Base-by-base conservation (phyloP, 1,139 yeast species). In the Yamadazyma atmosphaerica region DNA sequence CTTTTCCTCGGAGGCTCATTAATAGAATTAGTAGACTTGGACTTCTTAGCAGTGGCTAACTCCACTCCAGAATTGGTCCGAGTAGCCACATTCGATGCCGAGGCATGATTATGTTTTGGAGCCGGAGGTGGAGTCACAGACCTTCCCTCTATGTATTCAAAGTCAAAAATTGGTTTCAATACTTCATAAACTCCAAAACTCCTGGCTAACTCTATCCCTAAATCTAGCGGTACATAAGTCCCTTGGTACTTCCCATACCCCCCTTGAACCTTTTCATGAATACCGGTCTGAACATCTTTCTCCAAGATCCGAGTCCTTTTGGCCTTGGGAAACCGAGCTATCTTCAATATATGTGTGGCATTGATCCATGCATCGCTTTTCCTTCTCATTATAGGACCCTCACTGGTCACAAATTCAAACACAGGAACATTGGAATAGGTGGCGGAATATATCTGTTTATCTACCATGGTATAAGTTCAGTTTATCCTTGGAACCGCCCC, bases 241-340 rank as follows among this genome's bases (percentile, higher is more conserved):
- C 98, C 98, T 63, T 90, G 97, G 58, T 86, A 87, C 56, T 88
- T 85, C 11, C 97, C 97, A 56, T 89, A 87, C 0, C 96, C 97
- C 33, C 96, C 97, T 63, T 89, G 96, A 10, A 90, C 92, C 57
- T 89, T 90, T 57, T 90, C 97, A 60, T 88, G 96, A 29, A 71
- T 71, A 21, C 95, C 95, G 1, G 82, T 78, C 46, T 81, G 89
- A n/a, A 90, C 87, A 55, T 89, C 97, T 48, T 81, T 81, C 56
- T 90, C 97, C 51, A 89, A 71, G 42, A 89, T 79, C 52, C 89
- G 81, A 6, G 96, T 86, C 42, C 97, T 69, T 50, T 83, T 83
- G 1, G 95, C 85, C 60, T 89, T 86, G 44, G 94, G 94, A 41
- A 86, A 79, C 38, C 88, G 86, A 24, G 96, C 96, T 24, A 89